Percentiles rank a stretch among this genome's conserved stretches.
These are phyloP conservation scores for Didymella keratinophila DNA, from an alignment of 2,329 filamentous ascomycete species.

Conservation along the genomic window DNA sequence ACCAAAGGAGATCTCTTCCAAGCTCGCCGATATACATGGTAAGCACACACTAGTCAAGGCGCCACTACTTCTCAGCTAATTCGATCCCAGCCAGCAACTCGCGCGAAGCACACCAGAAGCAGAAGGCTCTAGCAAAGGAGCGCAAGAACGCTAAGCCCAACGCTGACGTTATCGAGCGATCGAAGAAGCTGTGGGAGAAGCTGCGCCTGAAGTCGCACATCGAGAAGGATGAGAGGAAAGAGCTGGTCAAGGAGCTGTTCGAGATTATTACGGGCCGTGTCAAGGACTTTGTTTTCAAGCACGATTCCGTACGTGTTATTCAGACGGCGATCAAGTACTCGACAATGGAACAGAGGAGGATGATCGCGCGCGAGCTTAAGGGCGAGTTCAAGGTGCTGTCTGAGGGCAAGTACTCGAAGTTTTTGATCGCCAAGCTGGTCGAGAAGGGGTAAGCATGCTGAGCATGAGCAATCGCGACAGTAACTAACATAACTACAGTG, in stretches of 20 bases:
- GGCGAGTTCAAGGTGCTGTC: slow-evolving; percentile 85
- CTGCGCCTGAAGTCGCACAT: slow-evolving; percentile 93
- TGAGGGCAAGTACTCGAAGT: slow-evolving; percentile 97
- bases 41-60: not conserved
- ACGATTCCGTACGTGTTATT: slow-evolving; percentile 94
- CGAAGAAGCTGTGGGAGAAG: slow-evolving; percentile 97
- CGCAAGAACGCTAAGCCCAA: slow-evolving; percentile 93
- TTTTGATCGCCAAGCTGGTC: slow-evolving; percentile 92
- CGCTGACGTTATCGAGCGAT: slow-evolving; percentile 84
- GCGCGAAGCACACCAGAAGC: slow-evolving; percentile 89
- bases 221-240: slow-evolving; percentile 83
- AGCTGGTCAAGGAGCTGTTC: slow-evolving; percentile 88
- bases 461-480: not conserved
- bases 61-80: slow-evolving; percentile 21
- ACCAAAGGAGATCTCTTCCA: slow-evolving; percentile 31
- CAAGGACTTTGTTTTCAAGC: slow-evolving; percentile 97
- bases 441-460: slow-evolving; percentile 68
- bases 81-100: slow-evolving; percentile 68
- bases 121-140: slow-evolving; percentile 86
- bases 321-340: slow-evolving; percentile 98
- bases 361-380: slow-evolving; percentile 85
- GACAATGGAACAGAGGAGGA: slow-evolving; percentile 80
- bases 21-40: slow-evolving; percentile 42
- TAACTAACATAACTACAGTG: slow-evolving; percentile 56
- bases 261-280: slow-evolving; percentile 88